These are phyloP conservation scores for Quercus dentata DNA, from an alignment of 306 rosid genomes.

Conservation along the genomic window DNA sequence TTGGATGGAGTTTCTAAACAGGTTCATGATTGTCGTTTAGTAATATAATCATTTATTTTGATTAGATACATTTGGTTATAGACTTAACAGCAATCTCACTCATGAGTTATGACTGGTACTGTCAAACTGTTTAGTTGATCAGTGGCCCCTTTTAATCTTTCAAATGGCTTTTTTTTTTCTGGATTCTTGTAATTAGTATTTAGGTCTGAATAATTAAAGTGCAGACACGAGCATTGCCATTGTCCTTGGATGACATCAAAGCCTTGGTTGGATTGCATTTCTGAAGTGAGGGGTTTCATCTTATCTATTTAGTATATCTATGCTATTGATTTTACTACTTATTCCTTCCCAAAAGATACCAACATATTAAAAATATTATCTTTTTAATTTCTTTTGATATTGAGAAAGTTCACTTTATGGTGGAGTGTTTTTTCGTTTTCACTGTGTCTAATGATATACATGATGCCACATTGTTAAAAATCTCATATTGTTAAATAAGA, in stretches of 20 bases:
- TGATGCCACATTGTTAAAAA: too few relatives aligned
- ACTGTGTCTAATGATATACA: too few relatives aligned
- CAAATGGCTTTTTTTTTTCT: not conserved
- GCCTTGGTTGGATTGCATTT: not conserved
- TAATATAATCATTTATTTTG: conserved; percentile 3
- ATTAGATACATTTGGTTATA: not conserved
- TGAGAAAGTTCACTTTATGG: too few relatives aligned
- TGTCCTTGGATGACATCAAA: not conserved
- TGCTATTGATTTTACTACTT: not conserved
- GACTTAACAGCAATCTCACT: too few relatives aligned
- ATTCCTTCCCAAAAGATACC: not conserved
- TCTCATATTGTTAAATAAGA: too few relatives aligned
- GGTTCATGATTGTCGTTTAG: conserved; percentile 14
- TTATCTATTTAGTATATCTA: too few relatives aligned
- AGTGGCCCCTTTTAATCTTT: not conserved
- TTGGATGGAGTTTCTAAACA: not conserved
- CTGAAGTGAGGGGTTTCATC: too few relatives aligned
- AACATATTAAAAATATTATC: too few relatives aligned
- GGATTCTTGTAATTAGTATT: not conserved
- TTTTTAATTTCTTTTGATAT: too few relatives aligned
- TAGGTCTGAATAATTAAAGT: not conserved
- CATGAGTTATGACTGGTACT: too few relatives aligned
- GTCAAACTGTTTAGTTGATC: not conserved
- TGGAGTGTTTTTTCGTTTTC: too few relatives aligned
- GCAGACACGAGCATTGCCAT: not conserved